Base-by-base conservation (phyloP, 176 grass and related monocot species). In the Eleusine indica region DNA sequence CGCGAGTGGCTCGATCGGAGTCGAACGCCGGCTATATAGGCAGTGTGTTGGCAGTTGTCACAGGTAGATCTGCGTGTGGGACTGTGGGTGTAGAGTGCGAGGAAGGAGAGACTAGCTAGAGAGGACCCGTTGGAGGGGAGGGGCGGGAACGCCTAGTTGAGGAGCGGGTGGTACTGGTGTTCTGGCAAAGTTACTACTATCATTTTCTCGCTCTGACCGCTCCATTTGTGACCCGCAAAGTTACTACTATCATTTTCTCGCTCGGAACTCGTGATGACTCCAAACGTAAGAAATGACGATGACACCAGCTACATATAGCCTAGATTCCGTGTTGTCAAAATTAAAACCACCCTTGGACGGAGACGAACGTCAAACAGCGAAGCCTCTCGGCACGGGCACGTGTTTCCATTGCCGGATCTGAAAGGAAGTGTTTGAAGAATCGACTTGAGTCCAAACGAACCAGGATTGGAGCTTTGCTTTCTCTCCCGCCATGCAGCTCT, bases 21-120 rank as follows among this genome's bases (percentile, higher is more conserved):
- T 7, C 56, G 73, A 53, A 41, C 18, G 35, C 53, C 6, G 17
- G 22, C 35, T 76, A 76, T 76, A 76, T 60, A 76, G 17, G 71
- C 71, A 73, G 70, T 19, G 73, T 4, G 25, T 25, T 38, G 48
- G 25, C 12, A 18, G 46, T 53, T n/a, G 48, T 32, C 9, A 35
- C 43, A 18, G n/a, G 43, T 48, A 51, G 65, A 5, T 40, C 11
- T 25, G 32, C n/a, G 73, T 8, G 32, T 16, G 18, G 5, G 54
- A 6, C 53, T 52, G 13, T 29, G 72, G 58, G 74, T 9, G 3
- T 38, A 40, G 54, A 40, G 74, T 17, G 75, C 54, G 39, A 77
- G 75, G 75, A 77, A 77, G 75, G 75, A 62, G 54, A 41, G 19
- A 2, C 32, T 35, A 35, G 32, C 25, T 25, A 25, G 25, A 25